Conservation (phyloP, 192 early-diverging fungal genomes). For the Coemansia interrupta region DNA sequence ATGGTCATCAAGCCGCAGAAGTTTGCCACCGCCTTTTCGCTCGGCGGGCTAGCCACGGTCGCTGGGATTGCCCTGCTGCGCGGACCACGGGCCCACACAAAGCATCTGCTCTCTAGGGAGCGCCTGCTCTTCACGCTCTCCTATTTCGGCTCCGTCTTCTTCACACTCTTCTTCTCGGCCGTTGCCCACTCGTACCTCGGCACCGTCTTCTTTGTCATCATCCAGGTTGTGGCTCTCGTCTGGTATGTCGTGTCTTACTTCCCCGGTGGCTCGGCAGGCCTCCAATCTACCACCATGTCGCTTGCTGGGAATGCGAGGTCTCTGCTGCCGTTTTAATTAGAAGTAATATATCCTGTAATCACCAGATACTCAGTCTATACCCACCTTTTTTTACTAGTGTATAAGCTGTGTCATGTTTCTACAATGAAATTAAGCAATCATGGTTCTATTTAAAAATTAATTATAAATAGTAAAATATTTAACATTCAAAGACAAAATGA, state of each 20-base stretch:
- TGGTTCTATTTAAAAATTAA: no score
- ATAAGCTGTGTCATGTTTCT: no score
- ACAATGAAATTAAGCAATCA: no score
- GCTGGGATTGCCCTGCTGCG: constrained; percentile 68
- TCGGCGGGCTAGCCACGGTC: constrained; percentile 57
- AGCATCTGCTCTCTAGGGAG: constrained; percentile 73
- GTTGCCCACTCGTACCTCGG: constrained; percentile 71
- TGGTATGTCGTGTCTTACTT: constrained; percentile 85
- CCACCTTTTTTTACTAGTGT: no score
- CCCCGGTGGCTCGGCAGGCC: constrained; percentile 64
- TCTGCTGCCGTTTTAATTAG: constrained; percentile 36
- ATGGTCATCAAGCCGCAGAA: constrained; percentile 65
- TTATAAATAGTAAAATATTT: no score
- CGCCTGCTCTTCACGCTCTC: constrained; percentile 75
- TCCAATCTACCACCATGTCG: constrained; percentile 56
- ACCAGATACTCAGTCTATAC: no score
- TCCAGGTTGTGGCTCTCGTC: constrained; percentile 76
- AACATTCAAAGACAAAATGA: no score
- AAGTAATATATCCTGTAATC: no score
- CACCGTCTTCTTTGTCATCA: constrained; percentile 71
- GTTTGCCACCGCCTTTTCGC: constrained; percentile 75
- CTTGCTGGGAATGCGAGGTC: constrained; percentile 40
- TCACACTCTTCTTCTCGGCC: constrained; percentile 79
- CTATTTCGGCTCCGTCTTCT: constrained; percentile 77
- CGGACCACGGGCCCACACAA: constrained; percentile 76